Conservation (phyloP, 208 protist genomes). For the Trypanosoma avium region DNA sequence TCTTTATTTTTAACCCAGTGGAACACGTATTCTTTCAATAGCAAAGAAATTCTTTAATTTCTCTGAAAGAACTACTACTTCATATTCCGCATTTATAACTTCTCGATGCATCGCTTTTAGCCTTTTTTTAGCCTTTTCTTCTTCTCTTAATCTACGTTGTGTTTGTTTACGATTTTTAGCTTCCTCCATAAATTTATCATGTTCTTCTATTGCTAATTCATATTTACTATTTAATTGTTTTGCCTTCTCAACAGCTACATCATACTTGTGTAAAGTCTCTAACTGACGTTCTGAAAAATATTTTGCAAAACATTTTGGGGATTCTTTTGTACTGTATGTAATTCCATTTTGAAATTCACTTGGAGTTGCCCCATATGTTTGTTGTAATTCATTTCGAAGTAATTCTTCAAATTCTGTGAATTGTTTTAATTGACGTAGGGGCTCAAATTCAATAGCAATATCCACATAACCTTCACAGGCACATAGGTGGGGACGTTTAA, state of each 20-base stretch:
- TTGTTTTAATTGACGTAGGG: slow-evolving; percentile 34
- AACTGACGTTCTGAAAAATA: slow-evolving; percentile 44
- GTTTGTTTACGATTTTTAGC: slow-evolving; percentile 22
- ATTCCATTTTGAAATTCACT: slow-evolving; percentile 17
- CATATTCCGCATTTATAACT: slow-evolving; percentile 32
- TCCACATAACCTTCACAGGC: slow-evolving; percentile 43
- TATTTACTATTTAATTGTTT: slow-evolving; percentile 17
- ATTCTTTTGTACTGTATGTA: slow-evolving; percentile 48
- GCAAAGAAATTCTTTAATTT: slow-evolving; percentile 63
- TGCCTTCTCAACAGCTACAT: slow-evolving; percentile 27
- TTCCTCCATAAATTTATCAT: slow-evolving; percentile 22
- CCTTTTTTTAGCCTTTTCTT: slow-evolving; percentile 26
- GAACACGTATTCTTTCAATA: slow-evolving; percentile 50
- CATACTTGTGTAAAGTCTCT: slow-evolving; percentile 42
- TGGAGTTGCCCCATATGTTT: slow-evolving; percentile 38
- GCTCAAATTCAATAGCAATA: slow-evolving; percentile 44
- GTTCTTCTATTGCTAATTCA: slow-evolving; percentile 9
- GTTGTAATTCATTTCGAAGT: slow-evolving; percentile 43
- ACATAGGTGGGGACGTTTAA: slow-evolving; percentile 57
- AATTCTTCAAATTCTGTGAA: slow-evolving; percentile 43
- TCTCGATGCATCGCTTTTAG: slow-evolving; percentile 26
- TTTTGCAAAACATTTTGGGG: slow-evolving; percentile 31
- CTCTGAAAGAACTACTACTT: slow-evolving; percentile 32
- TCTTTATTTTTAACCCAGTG: slow-evolving; percentile 12
- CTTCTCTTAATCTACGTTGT: slow-evolving; percentile 27